Base-by-base conservation (phyloP, 305 asterid species). In the Rubia peregrina region DNA sequence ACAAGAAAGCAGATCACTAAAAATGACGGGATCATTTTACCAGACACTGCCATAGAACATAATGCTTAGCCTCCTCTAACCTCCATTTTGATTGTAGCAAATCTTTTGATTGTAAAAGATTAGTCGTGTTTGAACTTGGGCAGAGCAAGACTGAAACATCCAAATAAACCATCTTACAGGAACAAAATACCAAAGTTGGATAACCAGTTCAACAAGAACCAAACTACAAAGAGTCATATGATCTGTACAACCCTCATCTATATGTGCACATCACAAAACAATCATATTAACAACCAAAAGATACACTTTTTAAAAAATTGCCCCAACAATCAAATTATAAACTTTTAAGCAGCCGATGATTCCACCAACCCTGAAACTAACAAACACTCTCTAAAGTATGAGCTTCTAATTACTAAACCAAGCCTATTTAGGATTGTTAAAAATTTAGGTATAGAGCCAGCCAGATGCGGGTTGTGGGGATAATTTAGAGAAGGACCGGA, bases 1-100 rank as follows among this genome's bases (percentile, higher is more conserved):
- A 61, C 59, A 55, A 73, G 38, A 24, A 17, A 61, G 14, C 33
- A 41, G 56, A 30, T 63, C 44, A 61, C 61, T 56, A 46, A 30
- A 46, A 30, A 48, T 57, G 21, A 36, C 5, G 46, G 44, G 14
- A 69, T 21, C 7, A 22, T 36, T 19, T 51, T 83, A 86, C 96
- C 96, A 71, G 83, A 71, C 77, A 82, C 82, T 83, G 82, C 94
- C 96, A 89, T 90, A 78, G 75, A 86, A 75, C 80, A 75, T 71
- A 63, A 68, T 13, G 57, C 74, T 85, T 82, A 89, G 72, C 96
- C 96, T 76, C 95, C 95, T 3, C 72, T 79, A n/a, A 81, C 83
- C 76, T 90, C 92, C 97, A 90, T 90, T 78, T 81, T 71, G 68
- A 43, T 38, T 72, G 30, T 24, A 61, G 63, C 42, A 68, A 72